Percentiles rank a stretch among this genome's conserved stretches.
These are phyloP conservation scores for Botryotinia narcissicola DNA, from an alignment of 2,329 filamentous ascomycete genomes.

Conservation along the genomic window DNA sequence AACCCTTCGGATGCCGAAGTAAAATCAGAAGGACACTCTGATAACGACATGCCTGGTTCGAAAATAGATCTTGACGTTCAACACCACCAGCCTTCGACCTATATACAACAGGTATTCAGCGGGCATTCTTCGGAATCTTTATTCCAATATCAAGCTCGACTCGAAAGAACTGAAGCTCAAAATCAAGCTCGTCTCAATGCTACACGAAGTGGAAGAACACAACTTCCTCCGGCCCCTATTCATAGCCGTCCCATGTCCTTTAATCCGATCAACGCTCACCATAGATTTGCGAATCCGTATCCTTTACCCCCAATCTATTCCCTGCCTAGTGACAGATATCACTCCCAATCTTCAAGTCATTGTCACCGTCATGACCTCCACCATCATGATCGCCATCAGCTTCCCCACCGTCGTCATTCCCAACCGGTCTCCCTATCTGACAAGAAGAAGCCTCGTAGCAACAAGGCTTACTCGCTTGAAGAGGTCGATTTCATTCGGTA, in stretches of 20 bases:
- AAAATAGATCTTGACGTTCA: neutral
- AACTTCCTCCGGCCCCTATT: conserved; percentile 4
- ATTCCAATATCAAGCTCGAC: neutral
- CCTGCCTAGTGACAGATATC: neutral
- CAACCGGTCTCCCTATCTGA: neutral
- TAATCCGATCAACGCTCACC: neutral
- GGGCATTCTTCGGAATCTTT: neutral
- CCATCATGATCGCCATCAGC: neutral
- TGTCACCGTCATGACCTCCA: neutral
- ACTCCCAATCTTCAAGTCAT: neutral
- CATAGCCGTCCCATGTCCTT: neutral
- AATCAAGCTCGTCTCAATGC: neutral
- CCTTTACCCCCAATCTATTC: neutral
- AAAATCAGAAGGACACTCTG: neutral
- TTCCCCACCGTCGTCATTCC: neutral
- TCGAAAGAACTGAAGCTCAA: neutral
- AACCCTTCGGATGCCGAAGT: neutral
- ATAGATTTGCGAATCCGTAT: neutral
- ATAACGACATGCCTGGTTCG: neutral
- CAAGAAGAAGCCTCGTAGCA: conserved; percentile 20
- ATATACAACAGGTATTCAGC: neutral
- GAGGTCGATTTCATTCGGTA: conserved; percentile 26
- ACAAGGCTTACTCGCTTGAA: conserved; percentile 24
- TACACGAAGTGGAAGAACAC: conserved; percentile 6
- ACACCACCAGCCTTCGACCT: conserved; percentile 3